These are phyloP conservation scores for Sugiyamaella japonica DNA, from an alignment of 1,139 yeast species.

Conservation along the genomic window DNA sequence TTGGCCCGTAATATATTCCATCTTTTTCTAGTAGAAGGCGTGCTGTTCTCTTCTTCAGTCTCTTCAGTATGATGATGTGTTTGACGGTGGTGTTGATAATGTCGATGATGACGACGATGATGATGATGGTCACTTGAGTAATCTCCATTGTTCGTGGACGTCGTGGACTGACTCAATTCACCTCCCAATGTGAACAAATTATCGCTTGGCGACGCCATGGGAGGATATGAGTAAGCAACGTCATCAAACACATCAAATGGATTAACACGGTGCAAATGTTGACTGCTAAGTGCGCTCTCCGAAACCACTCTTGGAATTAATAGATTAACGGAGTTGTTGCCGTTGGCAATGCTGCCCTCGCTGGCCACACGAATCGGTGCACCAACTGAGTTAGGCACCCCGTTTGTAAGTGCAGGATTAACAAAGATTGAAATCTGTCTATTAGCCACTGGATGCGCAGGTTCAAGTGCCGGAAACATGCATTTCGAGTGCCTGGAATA, in stretches of 20 bases:
- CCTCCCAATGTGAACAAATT: slow-evolving; percentile 14
- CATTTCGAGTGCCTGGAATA: slow-evolving; percentile 20
- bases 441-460: slow-evolving; percentile 54
- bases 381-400: neutral
- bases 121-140: neutral
- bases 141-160: neutral
- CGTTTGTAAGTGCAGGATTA: slow-evolving; percentile 39
- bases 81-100: neutral
- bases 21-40: slow-evolving; percentile 23
- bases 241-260: slow-evolving; percentile 78
- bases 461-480: slow-evolving; percentile 37
- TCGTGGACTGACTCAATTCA: neutral
- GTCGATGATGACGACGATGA: neutral
- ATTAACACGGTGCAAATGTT: slow-evolving; percentile 37
- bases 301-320: slow-evolving; percentile 8
- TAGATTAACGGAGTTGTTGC: slow-evolving; percentile 4
- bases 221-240: slow-evolving; percentile 58
- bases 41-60: neutral
- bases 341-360: slow-evolving; percentile 6
- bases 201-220: slow-evolving; percentile 26
- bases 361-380: slow-evolving; percentile 16
- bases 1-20: slow-evolving; percentile 18
- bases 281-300: slow-evolving; percentile 12
- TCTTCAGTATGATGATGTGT: neutral
- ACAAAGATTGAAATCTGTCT: slow-evolving; percentile 47